phyloP scores from a whole-genome alignment of 305 asterid genomes.

The Solanum hybrid region DNA sequence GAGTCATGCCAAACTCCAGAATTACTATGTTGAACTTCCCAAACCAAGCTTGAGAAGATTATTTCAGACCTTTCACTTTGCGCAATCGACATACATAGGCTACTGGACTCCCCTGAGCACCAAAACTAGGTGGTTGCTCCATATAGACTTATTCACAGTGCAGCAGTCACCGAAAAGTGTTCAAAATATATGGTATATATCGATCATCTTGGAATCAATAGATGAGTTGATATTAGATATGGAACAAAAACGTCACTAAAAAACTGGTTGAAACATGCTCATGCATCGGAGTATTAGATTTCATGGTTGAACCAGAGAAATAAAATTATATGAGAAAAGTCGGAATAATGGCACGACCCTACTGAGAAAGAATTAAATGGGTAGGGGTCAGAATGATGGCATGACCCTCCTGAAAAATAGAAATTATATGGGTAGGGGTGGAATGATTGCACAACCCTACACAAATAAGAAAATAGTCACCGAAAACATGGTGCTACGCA shows the following conservation, averaged over 20 bases:
- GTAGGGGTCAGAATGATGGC: background rate
- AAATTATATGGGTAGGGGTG: background rate
- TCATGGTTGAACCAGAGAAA: background rate
- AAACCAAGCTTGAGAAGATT: background rate
- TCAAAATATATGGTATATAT: no score
- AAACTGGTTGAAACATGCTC: background rate
- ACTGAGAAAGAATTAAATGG: background rate
- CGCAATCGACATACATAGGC: background rate
- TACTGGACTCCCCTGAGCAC: background rate
- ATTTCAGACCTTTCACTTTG: background rate
- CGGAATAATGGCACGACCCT: background rate
- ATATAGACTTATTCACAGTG: background rate
- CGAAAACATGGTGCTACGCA: background rate
- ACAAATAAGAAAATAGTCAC: background rate
- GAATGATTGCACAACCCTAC: background rate
- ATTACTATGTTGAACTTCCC: background rate
- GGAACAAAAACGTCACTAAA: background rate
- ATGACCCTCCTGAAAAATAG: background rate
- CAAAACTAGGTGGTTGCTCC: background rate
- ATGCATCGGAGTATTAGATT: background rate
- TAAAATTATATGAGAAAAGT: background rate
- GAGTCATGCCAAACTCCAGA: background rate
- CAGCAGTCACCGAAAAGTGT: background rate
- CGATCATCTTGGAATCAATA: background rate
- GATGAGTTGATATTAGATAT: background rate